Conservation (phyloP, 768 basidiomycete genomes). For the Suillus americanus region DNA sequence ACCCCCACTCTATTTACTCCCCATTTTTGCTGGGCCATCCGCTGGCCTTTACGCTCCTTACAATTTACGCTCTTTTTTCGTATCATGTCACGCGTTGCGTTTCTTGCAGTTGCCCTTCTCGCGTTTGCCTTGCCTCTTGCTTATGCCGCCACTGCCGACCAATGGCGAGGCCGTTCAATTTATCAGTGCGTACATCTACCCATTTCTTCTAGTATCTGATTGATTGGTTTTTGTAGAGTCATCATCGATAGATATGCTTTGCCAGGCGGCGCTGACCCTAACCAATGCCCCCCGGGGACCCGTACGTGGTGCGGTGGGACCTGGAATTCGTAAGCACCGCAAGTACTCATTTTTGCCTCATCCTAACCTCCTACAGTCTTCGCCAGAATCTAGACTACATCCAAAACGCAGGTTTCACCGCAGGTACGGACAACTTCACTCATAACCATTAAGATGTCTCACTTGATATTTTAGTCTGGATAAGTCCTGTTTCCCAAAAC, state of each 20-base stretch:
- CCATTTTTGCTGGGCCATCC: neutral
- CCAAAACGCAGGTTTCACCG: slow-evolving; percentile 79
- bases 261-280: slow-evolving; percentile 49
- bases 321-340: slow-evolving; percentile 57
- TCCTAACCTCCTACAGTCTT: slow-evolving; percentile 39
- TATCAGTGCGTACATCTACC: slow-evolving; percentile 57
- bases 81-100: slow-evolving; percentile 6
- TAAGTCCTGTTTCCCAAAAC: slow-evolving; percentile 79
- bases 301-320: slow-evolving; percentile 86
- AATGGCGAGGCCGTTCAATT: slow-evolving; percentile 77
- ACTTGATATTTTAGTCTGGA: slow-evolving; percentile 59
- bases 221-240: slow-evolving; percentile 38
- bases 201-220: neutral
- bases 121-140: slow-evolving; percentile 29
- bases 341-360: neutral
- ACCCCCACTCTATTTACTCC: neutral
- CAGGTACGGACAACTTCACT: slow-evolving; percentile 40
- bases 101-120: slow-evolving; percentile 24
- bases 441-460: neutral
- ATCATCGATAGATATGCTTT: slow-evolving; percentile 80
- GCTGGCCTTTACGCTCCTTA: neutral
- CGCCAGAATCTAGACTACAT: slow-evolving; percentile 83
- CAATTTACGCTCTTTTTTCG: slow-evolving; percentile 14
- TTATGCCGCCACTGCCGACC: slow-evolving; percentile 62
- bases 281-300: slow-evolving; percentile 53